Evolutionary conservation across 352 stramenopile species (phyloP).

Genomic region (Phytophthora rubi): DNA sequence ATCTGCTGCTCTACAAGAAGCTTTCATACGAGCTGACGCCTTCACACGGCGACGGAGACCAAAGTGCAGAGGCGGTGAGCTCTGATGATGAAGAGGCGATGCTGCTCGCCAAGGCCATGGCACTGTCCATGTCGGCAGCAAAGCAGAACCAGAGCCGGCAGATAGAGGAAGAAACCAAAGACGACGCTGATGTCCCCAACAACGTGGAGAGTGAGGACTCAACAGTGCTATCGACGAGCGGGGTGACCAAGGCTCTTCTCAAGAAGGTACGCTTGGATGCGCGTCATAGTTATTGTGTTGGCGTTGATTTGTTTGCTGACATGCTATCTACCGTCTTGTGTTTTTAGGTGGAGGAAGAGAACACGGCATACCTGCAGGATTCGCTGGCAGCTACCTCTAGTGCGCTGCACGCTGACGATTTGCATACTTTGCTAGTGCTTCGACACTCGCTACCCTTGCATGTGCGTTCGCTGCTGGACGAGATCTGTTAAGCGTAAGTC

Average conservation of each 20-base stretch:
- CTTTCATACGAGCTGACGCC: conserved; percentile 61
- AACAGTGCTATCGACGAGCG: conserved; percentile 25
- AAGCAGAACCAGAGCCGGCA: conserved; percentile 56
- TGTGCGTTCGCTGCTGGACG: conserved; percentile 45
- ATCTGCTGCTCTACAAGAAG: conserved; percentile 90
- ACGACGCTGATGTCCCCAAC: conserved; percentile 25
- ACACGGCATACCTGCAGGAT: conserved; percentile 62
- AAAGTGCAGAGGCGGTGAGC: conserved; percentile 12
- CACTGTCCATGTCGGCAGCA: conserved; percentile 85
- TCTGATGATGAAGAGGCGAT: conserved; percentile 82
- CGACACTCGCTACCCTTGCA: conserved; percentile 54
- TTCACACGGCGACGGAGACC: conserved; percentile 3
- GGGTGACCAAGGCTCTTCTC: conserved; percentile 55
- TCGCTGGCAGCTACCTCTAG: conserved; percentile 58
- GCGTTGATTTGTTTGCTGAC: neutral
- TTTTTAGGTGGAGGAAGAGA: conserved; percentile 70
- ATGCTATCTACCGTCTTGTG: conserved; percentile 8
- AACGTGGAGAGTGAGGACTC: conserved; percentile 19
- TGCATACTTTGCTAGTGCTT: conserved; percentile 67
- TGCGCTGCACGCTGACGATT: conserved; percentile 62
- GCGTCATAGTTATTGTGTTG: neutral
- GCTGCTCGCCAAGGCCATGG: conserved; percentile 89
- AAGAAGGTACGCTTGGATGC: conserved; percentile 50
- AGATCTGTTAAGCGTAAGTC: conserved; percentile 30
- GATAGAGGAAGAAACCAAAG: conserved; percentile 43